Conservation (phyloP, 116 monocot genomes). For the Dioscorea cayenensis region DNA sequence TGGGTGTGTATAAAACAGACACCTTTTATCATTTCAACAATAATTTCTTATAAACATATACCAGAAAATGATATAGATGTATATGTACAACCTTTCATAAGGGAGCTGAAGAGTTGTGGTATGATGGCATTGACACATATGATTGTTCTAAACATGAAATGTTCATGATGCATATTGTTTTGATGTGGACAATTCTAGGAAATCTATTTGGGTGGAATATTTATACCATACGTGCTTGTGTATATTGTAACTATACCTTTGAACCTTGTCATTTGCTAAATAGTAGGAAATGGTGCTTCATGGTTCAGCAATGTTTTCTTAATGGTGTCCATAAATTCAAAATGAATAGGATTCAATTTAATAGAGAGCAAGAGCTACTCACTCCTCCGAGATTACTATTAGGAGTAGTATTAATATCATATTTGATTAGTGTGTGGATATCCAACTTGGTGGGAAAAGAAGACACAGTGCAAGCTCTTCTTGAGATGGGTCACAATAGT, state of each 20-base stretch:
- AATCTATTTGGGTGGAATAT: slow-evolving; percentile 3
- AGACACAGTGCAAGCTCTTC: neutral
- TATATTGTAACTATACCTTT: too few relatives aligned
- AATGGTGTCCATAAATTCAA: neutral
- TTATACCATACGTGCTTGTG: neutral
- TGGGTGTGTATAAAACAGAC: slow-evolving; percentile 4
- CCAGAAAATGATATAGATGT: slow-evolving; percentile 21
- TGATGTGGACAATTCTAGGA: slow-evolving; percentile 5
- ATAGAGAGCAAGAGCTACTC: neutral
- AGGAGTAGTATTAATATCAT: neutral
- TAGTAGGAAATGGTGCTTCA: slow-evolving; percentile 6
- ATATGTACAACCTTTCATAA: slow-evolving; percentile 13
- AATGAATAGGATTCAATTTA: neutral
- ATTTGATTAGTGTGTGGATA: neutral
- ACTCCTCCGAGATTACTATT: neutral
- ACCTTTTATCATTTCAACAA: neutral
- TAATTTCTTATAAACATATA: neutral
- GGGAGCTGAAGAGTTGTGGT: slow-evolving; percentile 3
- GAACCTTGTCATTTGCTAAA: too few relatives aligned
- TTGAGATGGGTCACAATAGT: too few relatives aligned
- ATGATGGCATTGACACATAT: slow-evolving; percentile 10
- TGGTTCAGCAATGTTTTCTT: slow-evolving; percentile 5
- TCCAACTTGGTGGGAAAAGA: neutral
- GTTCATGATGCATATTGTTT: slow-evolving; percentile 1
- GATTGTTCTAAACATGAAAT: slow-evolving; percentile 11